A percentile compares a stretch with the other conserved stretches of the same genome.
These are phyloP conservation scores for Zhuliangozyma parablackwelliae DNA, from an alignment of 1,139 yeast genomes.

Conservation along the genomic window DNA sequence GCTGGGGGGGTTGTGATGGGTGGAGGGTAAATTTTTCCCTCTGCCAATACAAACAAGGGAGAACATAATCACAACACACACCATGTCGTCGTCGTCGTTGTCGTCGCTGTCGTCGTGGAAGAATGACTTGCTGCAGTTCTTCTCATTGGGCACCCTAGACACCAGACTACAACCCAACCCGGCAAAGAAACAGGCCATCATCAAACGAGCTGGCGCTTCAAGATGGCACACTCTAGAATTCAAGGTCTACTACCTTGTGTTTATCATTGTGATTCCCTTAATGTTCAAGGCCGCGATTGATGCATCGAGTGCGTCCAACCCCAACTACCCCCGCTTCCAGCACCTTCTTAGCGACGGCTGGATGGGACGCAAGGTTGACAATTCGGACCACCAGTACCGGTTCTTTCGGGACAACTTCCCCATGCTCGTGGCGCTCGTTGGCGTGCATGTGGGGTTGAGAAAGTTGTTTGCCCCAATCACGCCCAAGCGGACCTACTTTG, in stretches of 20 bases:
- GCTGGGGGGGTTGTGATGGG: neutral
- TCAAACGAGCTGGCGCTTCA: slow-evolving; percentile 44
- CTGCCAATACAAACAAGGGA: no score
- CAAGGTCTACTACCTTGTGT: slow-evolving; percentile 57
- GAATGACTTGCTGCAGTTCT: slow-evolving; percentile 35
- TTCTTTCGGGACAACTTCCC: slow-evolving; percentile 81
- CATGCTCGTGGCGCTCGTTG: slow-evolving; percentile 50
- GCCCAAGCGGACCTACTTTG: slow-evolving; percentile 51
- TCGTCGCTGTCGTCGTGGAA: neutral
- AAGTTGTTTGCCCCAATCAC: slow-evolving; percentile 20
- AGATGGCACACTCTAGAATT: slow-evolving; percentile 78
- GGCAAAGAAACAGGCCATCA: slow-evolving; percentile 37
- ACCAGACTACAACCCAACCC: slow-evolving; percentile 60
- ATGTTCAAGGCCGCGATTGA: slow-evolving; percentile 80
- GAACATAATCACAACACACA: no score
- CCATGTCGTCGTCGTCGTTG: no score
- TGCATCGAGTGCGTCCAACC: slow-evolving; percentile 72
- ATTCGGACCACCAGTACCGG: slow-evolving; percentile 84
- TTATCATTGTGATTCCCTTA: slow-evolving; percentile 68
- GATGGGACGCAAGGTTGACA: slow-evolving; percentile 82
- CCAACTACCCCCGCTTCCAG: slow-evolving; percentile 65
- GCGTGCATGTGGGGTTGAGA: slow-evolving; percentile 52
- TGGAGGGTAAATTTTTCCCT: neutral
- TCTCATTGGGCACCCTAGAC: slow-evolving; percentile 76
- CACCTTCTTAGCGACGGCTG: slow-evolving; percentile 65